These are phyloP conservation scores for Russula foetens DNA, from an alignment of 768 basidiomycete species.

Conservation along the genomic window DNA sequence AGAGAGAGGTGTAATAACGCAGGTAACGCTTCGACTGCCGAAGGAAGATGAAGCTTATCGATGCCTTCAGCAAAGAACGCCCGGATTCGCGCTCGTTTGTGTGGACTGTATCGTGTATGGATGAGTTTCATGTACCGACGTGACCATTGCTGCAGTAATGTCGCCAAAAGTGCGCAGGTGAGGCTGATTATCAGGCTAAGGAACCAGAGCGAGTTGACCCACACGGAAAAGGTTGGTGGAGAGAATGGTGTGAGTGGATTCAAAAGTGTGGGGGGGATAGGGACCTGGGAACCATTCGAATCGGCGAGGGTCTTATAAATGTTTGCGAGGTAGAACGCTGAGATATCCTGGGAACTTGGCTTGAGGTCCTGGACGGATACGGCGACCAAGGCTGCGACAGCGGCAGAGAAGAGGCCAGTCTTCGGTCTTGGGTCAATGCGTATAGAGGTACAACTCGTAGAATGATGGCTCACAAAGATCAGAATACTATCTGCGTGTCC, in stretches of 20 bases:
- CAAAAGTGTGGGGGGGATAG: background rate
- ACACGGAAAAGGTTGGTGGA: background rate
- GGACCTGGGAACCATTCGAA: background rate
- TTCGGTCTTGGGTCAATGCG: background rate
- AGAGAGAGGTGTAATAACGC: slow-evolving; percentile 9
- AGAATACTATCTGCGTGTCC: background rate
- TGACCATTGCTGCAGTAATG: slow-evolving; percentile 8
- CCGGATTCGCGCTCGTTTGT: background rate
- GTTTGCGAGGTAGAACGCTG: background rate
- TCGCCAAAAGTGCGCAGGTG: slow-evolving; percentile 6
- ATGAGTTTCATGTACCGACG: background rate
- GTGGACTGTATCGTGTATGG: background rate
- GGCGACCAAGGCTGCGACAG: background rate
- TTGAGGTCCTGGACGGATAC: background rate
- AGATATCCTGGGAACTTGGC: background rate
- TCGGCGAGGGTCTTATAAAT: background rate
- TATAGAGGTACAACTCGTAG: background rate
- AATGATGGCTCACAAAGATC: background rate
- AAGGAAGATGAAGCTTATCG: background rate
- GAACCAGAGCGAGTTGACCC: slow-evolving; percentile 14
- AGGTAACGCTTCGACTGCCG: slow-evolving; percentile 3
- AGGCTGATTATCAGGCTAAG: slow-evolving; percentile 5
- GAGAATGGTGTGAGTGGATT: background rate
- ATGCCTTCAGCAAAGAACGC: slow-evolving; percentile 2
- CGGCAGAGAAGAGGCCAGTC: slow-evolving; percentile 9